Conservation (phyloP, 2,329 filamentous ascomycete genomes). For the Monosporascus sp. region DNA sequence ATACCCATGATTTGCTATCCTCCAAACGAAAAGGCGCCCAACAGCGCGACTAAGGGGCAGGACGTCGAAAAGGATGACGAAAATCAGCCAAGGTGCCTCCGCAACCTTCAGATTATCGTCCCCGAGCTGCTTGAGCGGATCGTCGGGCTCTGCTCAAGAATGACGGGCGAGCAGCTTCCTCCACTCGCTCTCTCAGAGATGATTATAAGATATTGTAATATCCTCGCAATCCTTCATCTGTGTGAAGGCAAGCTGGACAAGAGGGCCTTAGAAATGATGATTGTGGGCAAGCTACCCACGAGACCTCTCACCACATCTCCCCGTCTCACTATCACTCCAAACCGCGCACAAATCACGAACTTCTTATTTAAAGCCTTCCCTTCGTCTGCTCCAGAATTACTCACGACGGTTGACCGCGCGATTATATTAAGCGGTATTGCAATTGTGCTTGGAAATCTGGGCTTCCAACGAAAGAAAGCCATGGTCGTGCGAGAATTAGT, state of each 20-base stretch:
- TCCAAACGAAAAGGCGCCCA: constrained; percentile 42
- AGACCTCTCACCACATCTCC: constrained; percentile 47
- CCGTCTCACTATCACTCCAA: constrained; percentile 50
- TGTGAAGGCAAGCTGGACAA: constrained; percentile 58
- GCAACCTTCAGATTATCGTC: constrained; percentile 52
- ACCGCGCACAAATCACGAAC: constrained; percentile 58
- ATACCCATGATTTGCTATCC: constrained; percentile 56
- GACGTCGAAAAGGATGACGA: constrained; percentile 37
- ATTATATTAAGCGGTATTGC: constrained; percentile 81
- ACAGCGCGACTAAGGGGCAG: constrained; percentile 26
- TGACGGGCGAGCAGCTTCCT: constrained; percentile 65
- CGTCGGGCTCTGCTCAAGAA: constrained; percentile 65
- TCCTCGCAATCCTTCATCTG: constrained; percentile 62
- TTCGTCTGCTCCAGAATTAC: constrained; percentile 56
- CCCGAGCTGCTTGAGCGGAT: constrained; percentile 74
- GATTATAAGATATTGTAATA: constrained; percentile 66
- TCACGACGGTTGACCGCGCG: constrained; percentile 71
- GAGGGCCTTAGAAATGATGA: constrained; percentile 57
- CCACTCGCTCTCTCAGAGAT: constrained; percentile 68
- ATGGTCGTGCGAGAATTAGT: constrained; percentile 85
- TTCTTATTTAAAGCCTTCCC: constrained; percentile 68
- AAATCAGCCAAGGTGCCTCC: constrained; percentile 47
- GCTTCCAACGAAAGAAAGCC: constrained; percentile 82
- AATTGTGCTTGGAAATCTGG: constrained; percentile 74
- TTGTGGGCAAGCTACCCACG: constrained; percentile 54